phyloP scores from a whole-genome alignment of 148 eudicot genomes.

The Cornus controversa region DNA sequence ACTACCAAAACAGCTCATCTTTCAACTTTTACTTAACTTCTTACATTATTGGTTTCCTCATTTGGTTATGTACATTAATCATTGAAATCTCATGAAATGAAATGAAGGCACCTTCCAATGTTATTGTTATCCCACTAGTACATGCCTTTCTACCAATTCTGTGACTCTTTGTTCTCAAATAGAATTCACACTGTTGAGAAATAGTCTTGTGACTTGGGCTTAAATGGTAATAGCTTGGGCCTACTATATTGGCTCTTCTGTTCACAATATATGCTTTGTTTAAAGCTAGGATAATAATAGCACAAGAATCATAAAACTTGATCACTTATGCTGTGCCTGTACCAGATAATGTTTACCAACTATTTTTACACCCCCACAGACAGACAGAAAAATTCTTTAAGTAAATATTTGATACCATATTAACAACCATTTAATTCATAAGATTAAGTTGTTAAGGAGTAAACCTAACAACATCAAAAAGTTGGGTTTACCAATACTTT shows the following conservation, averaged over 20 bases:
- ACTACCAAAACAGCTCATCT: not conserved
- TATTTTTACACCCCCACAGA: too few relatives aligned
- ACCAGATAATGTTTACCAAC: too few relatives aligned
- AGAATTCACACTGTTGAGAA: not conserved
- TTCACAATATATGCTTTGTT: too few relatives aligned
- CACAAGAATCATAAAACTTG: too few relatives aligned
- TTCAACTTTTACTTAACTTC: not conserved
- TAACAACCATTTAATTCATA: too few relatives aligned
- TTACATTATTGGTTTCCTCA: not conserved
- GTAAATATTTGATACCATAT: not conserved
- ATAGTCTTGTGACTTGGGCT: not conserved
- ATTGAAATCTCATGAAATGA: not conserved
- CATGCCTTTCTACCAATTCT: not conserved
- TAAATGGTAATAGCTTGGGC: not conserved
- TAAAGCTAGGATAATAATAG: too few relatives aligned
- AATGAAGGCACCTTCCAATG: not conserved
- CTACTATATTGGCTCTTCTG: not conserved
- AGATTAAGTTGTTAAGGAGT: not conserved
- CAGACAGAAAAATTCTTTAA: too few relatives aligned
- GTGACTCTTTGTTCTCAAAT: not conserved
- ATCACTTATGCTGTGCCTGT: too few relatives aligned
- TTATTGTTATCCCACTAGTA: not conserved
- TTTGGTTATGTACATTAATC: not conserved
- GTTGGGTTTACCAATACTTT: too few relatives aligned
- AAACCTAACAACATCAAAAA: too few relatives aligned